Base-by-base conservation (phyloP, 768 basidiomycete genomes). In the Naganishia antarctica region DNA sequence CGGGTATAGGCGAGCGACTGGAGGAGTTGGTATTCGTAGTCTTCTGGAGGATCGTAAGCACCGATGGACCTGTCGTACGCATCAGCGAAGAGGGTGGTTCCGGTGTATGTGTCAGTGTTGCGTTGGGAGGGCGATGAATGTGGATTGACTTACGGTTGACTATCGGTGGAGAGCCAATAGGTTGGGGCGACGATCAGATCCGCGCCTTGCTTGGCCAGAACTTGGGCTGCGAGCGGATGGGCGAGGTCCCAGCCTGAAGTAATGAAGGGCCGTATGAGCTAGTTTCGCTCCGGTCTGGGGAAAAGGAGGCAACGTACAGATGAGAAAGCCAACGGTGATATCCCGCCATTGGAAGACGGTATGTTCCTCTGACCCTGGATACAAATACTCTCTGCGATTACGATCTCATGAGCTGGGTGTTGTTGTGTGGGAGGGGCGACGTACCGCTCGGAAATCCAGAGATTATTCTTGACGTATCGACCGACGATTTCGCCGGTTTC, bases 391-490 rank as follows among this genome's bases (percentile, higher is more conserved):
- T 26, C 73, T 72, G 46, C 45, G 21, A 16, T 16, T 34, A 18
- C 9, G 28, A 31, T 7, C 25, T 34, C 8, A 61, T 23, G 9
- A 2, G 26, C 6, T 15, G 32, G 9, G 44, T 32, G 25, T 18
- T 48, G 21, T 28, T 7, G 1, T n/a, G 43, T 15, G 28, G 4
- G 28, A 12, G 34, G 26, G 34, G 12, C 18, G 6, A 66, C 70
- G 59, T 41, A 73, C 73, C 73, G 44, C 65, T 76, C 74, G 15
- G 71, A 68, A 65, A 74, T 73, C 74, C 74, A 76, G 5, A 76
- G 50, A 45, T 74, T 76, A 37, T 61, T 64, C 65, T 76, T 76
- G 3, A 68, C 66, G 58, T 76, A 76, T 40, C 65, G 47, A 0
- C 71, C 71, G 7, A 65, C 28, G 1, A 71, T 25, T 43, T 71